A percentile compares a stretch with the other conserved stretches of the same genome.
These are phyloP conservation scores for Cyberlindnera euphorbiae DNA, from an alignment of 805 yeast species.

Conservation along the genomic window DNA sequence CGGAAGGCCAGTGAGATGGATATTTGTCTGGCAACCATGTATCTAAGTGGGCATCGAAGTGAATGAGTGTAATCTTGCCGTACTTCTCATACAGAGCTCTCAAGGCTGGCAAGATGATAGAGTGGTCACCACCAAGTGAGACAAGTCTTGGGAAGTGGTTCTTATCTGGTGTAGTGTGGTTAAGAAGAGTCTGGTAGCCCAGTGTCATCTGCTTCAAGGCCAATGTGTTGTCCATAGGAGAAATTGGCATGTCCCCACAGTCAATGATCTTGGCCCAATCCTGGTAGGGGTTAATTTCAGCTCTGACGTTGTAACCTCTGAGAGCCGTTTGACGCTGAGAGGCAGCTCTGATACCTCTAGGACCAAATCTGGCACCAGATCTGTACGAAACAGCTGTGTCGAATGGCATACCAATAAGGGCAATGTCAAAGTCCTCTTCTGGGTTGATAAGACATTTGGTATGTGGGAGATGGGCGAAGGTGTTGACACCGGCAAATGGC, in stretches of 20 bases:
- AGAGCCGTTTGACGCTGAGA: slow-evolving; percentile 65
- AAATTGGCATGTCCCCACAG: slow-evolving; percentile 66
- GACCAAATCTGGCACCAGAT: slow-evolving; percentile 53
- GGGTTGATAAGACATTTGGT: slow-evolving; percentile 51
- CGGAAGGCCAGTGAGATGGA: slow-evolving; percentile 57
- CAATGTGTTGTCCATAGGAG: slow-evolving; percentile 61
- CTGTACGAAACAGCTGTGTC: slow-evolving; percentile 48
- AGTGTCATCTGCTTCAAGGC: slow-evolving; percentile 60
- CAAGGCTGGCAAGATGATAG: slow-evolving; percentile 66
- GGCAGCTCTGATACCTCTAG: slow-evolving; percentile 57
- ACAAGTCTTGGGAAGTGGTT: slow-evolving; percentile 54
- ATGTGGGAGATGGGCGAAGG: slow-evolving; percentile 71
- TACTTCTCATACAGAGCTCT: slow-evolving; percentile 56
- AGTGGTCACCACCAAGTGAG: slow-evolving; percentile 82
- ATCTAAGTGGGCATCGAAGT: slow-evolving; percentile 83
- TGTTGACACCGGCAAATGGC: slow-evolving; percentile 64
- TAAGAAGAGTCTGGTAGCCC: slow-evolving; percentile 51
- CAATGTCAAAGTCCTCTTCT: slow-evolving; percentile 52
- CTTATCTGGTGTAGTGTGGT: slow-evolving; percentile 24
- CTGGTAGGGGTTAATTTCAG: slow-evolving; percentile 56
- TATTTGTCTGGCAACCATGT: slow-evolving; percentile 75
- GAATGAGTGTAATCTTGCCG: slow-evolving; percentile 70
- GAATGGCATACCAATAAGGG: slow-evolving; percentile 50
- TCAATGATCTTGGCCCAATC: slow-evolving; percentile 51
- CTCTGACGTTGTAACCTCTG: slow-evolving; percentile 68